Evolutionary conservation across 2,329 filamentous ascomycete genomes (phyloP), one percentile per base, ranked within the genome.

Genomic region (Phyllosticta citribraziliensis): DNA sequence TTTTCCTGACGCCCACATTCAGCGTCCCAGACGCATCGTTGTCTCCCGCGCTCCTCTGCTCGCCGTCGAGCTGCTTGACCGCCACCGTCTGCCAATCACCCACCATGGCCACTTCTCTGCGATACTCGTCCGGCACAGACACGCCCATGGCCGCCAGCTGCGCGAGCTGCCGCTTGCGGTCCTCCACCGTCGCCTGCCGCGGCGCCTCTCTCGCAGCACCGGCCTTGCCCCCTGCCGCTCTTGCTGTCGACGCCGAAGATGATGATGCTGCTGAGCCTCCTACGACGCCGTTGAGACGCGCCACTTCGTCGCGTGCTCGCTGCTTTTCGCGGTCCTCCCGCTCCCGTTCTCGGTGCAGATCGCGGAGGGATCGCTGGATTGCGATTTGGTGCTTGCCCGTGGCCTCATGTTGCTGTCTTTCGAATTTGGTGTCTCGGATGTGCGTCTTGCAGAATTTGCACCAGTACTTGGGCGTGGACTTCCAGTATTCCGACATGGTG

Each of bases 391-490:
- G 92, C 72, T 87, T 91, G 14, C 79, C 87, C 0, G 90, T 96
- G 25, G 88, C 84, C 75, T 97, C 92, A 76, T 97, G 92, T 75
- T 97, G 93, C 66, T 86, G 82, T 67, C 87, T 88, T 74, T 96
- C 92, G 74, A 97, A 85, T 67, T 90, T 87, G 22, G 92, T 97
- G 79, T 99, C 94, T 75, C 90, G 89, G 56, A 99, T 89, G 75
- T 86, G 97, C 71, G 83, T 84, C 71, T 85, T 84, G 83, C 94
- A 99, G 79, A 96, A 90, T 75, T 97, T 97, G 84, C 94, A 99
- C 91, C 92, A 97, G 78, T 96, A 96, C 72, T 88, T 93, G 5
- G 92, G 92, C 73, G 92, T 96, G 20, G 93, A 97, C 74, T 97
- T 97, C 94, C 94, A 97, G 77, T 96, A 95, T 80, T 97, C 94